Evolutionary conservation across 164 flowering plant species (phyloP), one percentile per base, ranked within the genome.

Genomic region (Santalum album): DNA sequence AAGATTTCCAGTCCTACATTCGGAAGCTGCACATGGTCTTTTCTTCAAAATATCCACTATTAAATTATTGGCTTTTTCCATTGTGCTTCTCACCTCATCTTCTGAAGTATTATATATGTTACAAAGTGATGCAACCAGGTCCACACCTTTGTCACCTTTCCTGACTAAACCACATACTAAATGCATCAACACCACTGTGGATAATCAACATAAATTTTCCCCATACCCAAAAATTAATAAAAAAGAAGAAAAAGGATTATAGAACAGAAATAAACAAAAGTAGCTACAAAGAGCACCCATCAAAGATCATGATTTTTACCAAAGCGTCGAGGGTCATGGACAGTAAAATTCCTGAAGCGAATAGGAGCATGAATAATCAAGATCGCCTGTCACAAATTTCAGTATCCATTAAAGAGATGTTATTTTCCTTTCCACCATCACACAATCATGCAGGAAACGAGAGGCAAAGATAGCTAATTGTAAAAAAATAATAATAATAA

Each of bases 301-400:
- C 18, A 20, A n/a, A 45, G 49, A 9, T 48, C 47, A 64, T 47
- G 61, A 58, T 20, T 3, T 57, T 71, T 82, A 87, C 97, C 96
- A 69, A 94, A 78, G 42, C 72, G 71, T 20, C 67, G 63, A 21
- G 74, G 63, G 64, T 81, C 87, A 51, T 54, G 38, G 43, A 82
- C 58, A 39, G 62, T 73, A 66, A 83, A 86, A 15, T 82, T 85
- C 64, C 99, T 82, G 65, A 73, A 75, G 64, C 68, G 81, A 24
- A 65, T 57, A 49, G 99, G 99, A 45, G 90, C 76, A 56, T 94
- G 99, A 53, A 94, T 72, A 51, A 94, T 79, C 72, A 89, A 68
- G 57, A 94, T 67, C 40, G 88, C 99, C 99, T 94, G 90, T 44
- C n/a, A n/a, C n/a, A n/a, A n/a, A n/a, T n/a, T n/a, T n/a, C n/a